Evolutionary conservation across 441 rosid species (phyloP), one percentile per base, ranked within the genome.

Genomic region (Corymbia citriodora): DNA sequence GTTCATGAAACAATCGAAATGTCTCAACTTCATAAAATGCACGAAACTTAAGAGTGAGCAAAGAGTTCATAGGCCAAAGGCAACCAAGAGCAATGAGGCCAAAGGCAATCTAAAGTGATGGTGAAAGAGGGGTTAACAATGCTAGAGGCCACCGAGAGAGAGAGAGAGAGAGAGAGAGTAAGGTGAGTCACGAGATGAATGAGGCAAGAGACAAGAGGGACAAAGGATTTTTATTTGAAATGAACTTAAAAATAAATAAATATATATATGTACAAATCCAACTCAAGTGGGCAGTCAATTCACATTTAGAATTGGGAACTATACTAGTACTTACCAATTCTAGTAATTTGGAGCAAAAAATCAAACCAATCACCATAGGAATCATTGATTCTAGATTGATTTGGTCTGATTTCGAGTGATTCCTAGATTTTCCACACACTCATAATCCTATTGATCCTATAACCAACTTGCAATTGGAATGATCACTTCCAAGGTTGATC

Each of bases 321-420:
- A 23, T 6, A 59, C 14, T 0, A 2, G 12, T 59, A 59, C 63
- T 59, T 1, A 10, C 25, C n/a, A 59, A 59, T 59, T 59, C 0
- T 4, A 10, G 10, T 59, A 10, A 57, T 21, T 23, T 57, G 25
- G 2, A 57, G 23, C 3, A 2, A 57, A 2, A 27, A 57, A 57
- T 3, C 25, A 0, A 3, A 59, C 10, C 0, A 0, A 3, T 59
- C 0, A 3, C 1, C 5, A 59, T 0, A 0, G 3, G 12, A 6
- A 2, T 59, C 1, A 0, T 0, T 0, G 3, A 59, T 25, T 59
- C 23, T 59, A 0, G 63, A 3, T 6, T 59, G 11, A 17, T 23
- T 2, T 0, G 0, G 5, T 57, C 1, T 0, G 2, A 2, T 40
- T 40, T 40, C 6, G 5, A 1, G 0, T 0, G 0, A 5, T 65